These are phyloP conservation scores for Camellia lanceoleosa DNA, from an alignment of 148 eudicot genomes.

Conservation along the genomic window DNA sequence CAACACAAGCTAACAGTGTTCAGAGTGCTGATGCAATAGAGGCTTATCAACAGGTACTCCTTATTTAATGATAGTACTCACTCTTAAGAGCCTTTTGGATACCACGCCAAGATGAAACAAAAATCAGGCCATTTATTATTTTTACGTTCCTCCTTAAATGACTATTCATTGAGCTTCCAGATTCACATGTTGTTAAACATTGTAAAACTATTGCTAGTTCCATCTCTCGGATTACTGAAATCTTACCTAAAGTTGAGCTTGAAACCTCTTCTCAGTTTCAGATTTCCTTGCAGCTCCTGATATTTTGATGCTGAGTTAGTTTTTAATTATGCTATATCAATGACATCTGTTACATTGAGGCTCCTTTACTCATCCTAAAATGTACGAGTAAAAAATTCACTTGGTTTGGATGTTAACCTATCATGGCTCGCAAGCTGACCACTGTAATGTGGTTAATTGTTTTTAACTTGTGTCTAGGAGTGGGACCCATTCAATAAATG, in stretches of 20 bases:
- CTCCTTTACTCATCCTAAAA: not conserved
- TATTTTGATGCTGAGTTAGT: not conserved
- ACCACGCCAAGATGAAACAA: not conserved
- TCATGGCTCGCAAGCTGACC: not conserved
- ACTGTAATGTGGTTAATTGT: not conserved
- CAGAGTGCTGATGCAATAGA: conserved; percentile 93
- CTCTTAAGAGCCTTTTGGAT: not conserved
- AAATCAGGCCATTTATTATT: not conserved
- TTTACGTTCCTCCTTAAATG: not conserved
- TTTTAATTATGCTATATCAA: not conserved
- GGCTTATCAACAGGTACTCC: conserved; percentile 87
- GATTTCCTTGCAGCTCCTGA: not conserved
- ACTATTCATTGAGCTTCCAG: conserved; percentile 1
- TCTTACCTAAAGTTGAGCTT: not conserved
- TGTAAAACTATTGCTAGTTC: not conserved
- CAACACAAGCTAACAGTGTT: conserved; percentile 95
- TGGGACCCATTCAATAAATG: too few species aligned
- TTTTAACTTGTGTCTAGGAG: not conserved
- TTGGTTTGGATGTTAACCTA: not conserved
- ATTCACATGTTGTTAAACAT: conserved; percentile 1
- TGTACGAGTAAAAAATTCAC: not conserved
- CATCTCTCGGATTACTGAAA: not conserved
- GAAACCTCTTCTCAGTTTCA: not conserved
- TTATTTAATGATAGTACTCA: not conserved
- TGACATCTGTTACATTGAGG: not conserved